Conservation (phyloP, 352 stramenopile species). For the Globisporangium barbulae region DNA sequence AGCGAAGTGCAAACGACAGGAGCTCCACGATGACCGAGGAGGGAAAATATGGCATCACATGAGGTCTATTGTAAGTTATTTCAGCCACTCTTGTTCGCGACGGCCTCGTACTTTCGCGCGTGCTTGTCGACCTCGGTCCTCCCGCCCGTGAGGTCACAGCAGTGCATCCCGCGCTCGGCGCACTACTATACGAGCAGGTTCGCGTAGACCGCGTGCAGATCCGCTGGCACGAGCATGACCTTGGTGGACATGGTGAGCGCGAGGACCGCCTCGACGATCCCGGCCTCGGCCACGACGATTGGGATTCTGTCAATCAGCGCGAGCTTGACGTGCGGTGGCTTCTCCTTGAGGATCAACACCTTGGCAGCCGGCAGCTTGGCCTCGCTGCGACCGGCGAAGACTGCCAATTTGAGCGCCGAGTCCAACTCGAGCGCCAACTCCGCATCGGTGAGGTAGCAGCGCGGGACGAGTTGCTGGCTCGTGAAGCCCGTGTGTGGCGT, state of each 20-base stretch:
- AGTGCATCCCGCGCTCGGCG: conserved; percentile 83
- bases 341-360: conserved; percentile 26
- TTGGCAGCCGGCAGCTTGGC: conserved; percentile 54
- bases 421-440: conserved; percentile 18
- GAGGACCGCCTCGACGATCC: conserved; percentile 41
- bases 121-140: conserved; percentile 73
- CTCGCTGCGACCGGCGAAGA: conserved; percentile 68
- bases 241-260: conserved; percentile 63
- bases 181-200: conserved; percentile 70
- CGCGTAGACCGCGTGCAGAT: conserved; percentile 80
- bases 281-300: conserved; percentile 43
- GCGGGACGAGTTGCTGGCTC: conserved; percentile 53
- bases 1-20: too few species aligned
- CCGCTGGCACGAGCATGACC: conserved; percentile 69
- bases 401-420: conserved; percentile 64
- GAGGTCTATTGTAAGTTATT: too few species aligned
- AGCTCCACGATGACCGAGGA: too few species aligned
- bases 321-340: conserved; percentile 15
- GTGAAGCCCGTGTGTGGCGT: conserved; percentile 86
- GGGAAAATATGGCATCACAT: too few species aligned
- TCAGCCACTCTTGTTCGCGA: conserved; percentile 23
- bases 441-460: conserved; percentile 50
- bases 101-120: conserved; percentile 45
- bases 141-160: conserved; percentile 90
- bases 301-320: conserved; percentile 25